Base-by-base conservation (phyloP, 352 stramenopile genomes). In the Phytopythium aichiense region DNA sequence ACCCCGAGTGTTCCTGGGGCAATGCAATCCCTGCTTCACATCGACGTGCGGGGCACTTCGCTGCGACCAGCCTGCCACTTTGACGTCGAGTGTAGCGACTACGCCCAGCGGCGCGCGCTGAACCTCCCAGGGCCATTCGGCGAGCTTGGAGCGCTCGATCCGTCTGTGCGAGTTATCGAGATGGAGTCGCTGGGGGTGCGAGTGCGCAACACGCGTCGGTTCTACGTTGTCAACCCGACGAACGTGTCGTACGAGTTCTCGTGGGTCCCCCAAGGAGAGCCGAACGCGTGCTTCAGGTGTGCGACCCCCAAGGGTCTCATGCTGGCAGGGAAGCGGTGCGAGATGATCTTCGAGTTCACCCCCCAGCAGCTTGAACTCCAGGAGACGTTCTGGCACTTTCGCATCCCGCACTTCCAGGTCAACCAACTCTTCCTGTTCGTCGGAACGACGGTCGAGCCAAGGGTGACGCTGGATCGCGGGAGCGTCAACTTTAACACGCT, bases 281-380 rank as follows among this genome's bases (percentile, higher is more conserved):
- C 66, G 1, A 90, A 84, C 37, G 69, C 90, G 12, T 88, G 77
- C 28, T 98, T 98, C 66, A 83, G 91, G 2, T 98, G 93, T 65
- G 84, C 84, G 16, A 98, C 91, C 0, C 77, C 79, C 0, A 96
- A 93, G 63, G 95, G 95, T 7, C 81, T 96, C 40, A 96, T 98
- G 75, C 77, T 98, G 2, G 76, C 89, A 9, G 95, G 95, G 0
- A 97, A 98, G 67, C 80, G 92, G 16, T 96, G 87, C 60, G 95
- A 98, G 61, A 97, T 98, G 87, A 88, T 96, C n/a, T 98, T 98
- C 65, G 94, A 98, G 60, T 98, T 96, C 69, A 96, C 90, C 31
- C 94, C 95, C 0, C 87, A 96, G 61, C 87, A 96, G 48, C 67
- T 94, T 7, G 85, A 88, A 51, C 74, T 95, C 20, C 79, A 96